These are phyloP conservation scores for Lentinus polychrous DNA, from an alignment of 1,284 basidiomycete species.

Conservation along the genomic window DNA sequence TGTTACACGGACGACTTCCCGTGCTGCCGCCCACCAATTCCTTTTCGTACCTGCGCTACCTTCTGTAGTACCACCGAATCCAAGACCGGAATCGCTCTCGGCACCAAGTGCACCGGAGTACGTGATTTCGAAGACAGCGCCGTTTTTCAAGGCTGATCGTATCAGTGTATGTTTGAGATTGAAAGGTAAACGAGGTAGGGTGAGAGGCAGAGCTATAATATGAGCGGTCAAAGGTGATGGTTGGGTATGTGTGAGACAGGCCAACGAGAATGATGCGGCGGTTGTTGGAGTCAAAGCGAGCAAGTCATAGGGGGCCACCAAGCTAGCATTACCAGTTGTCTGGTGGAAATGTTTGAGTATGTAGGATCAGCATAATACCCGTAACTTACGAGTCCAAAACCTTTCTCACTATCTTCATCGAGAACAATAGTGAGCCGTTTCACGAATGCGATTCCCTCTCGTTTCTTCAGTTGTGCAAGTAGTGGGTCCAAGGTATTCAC, in stretches of 20 bases:
- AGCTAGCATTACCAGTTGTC: constrained; percentile 53
- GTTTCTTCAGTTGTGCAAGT: constrained; percentile 42
- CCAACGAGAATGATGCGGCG: constrained; percentile 63
- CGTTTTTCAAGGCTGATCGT: constrained; percentile 75
- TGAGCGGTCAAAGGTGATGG: constrained; percentile 77
- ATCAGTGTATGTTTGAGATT: constrained; percentile 78
- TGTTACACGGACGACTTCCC: constrained; percentile 68
- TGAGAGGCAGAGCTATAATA: constrained; percentile 78
- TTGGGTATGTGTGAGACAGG: constrained; percentile 75
- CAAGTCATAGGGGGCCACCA: constrained; percentile 66
- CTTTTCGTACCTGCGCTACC: constrained; percentile 50
- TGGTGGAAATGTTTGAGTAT: constrained; percentile 18
- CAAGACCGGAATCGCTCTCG: constrained; percentile 40
- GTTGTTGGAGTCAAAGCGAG: constrained; percentile 71
- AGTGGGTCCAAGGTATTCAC: constrained; percentile 53
- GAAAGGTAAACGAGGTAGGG: constrained; percentile 71
- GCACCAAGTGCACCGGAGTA: constrained; percentile 69
- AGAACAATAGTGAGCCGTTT: constrained; percentile 68
- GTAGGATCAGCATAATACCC: neutral
- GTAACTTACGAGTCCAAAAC: constrained; percentile 61
- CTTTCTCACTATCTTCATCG: constrained; percentile 75
- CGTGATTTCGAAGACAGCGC: constrained; percentile 76
- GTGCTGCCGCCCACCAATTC: constrained; percentile 77
- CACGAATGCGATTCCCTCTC: constrained; percentile 53
- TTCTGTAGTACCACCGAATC: constrained; percentile 43